Conservation (phyloP, 2,329 filamentous ascomycete species). For the Venturia nashicola region DNA sequence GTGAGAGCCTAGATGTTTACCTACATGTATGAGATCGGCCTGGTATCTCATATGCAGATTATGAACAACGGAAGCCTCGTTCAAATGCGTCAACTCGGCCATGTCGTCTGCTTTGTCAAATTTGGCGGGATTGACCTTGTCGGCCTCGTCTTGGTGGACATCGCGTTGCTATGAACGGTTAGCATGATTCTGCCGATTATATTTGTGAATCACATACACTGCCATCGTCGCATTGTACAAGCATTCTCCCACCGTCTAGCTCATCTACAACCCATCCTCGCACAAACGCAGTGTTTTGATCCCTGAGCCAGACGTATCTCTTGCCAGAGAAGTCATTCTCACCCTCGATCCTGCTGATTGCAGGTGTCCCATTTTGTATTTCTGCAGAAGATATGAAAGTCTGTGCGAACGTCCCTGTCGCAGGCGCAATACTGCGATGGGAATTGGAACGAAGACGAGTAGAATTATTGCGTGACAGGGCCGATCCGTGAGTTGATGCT, state of each 20-base stretch:
- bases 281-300: conserved; percentile 76
- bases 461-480: conserved; percentile 22
- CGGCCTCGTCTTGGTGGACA: conserved; percentile 73
- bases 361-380: conserved; percentile 44
- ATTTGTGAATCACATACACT: conserved; percentile 30
- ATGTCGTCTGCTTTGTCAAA: conserved; percentile 99
- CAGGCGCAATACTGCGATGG: conserved; percentile 46
- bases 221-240: conserved; percentile 90
- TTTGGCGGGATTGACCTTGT: conserved; percentile 98
- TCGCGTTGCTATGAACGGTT: conserved; percentile 53
- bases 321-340: conserved; percentile 99
- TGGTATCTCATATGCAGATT: conserved; percentile 94
- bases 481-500: conserved; percentile 30
- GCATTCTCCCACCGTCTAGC: conserved; percentile 51
- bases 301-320: conserved; percentile 94
- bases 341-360: conserved; percentile 68
- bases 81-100: conserved; percentile 95
- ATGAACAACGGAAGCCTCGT: conserved; percentile 95
- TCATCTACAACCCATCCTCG: conserved; percentile 89
- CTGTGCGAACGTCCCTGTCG: conserved; percentile 80
- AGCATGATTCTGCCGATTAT: conserved; percentile 12
- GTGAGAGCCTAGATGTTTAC: conserved; percentile 16
- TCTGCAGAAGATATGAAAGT: conserved; percentile 91
- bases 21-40: conserved; percentile 76
- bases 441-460: conserved; percentile 45